Evolutionary conservation across 805 yeast species (phyloP).

Genomic region (Cyberlindnera euphorbiiphila): DNA sequence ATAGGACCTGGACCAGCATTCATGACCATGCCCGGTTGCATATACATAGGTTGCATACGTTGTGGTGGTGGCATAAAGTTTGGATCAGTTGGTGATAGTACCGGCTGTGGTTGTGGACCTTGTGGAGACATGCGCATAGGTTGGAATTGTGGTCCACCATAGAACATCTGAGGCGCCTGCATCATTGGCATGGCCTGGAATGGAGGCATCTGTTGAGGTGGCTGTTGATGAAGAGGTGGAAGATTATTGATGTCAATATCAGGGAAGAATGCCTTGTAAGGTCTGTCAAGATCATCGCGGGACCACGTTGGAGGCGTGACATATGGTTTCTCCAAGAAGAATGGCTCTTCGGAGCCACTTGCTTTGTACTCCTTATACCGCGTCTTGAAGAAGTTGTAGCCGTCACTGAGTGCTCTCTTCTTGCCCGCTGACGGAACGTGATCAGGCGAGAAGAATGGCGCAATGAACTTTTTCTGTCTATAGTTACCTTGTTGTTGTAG

Average conservation of each 20-base stretch:
- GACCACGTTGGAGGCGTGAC: conserved; percentile 77
- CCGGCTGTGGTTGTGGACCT: conserved; percentile 11
- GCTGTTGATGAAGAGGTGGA: conserved; percentile 12
- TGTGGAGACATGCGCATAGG: conserved; percentile 19
- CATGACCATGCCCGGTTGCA: conserved; percentile 15
- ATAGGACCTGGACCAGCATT: conserved; percentile 6
- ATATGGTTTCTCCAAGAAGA: conserved; percentile 58
- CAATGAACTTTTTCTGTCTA: conserved; percentile 11
- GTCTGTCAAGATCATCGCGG: conserved; percentile 40
- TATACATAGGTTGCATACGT: conserved; percentile 15
- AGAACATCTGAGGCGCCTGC: conserved; percentile 18
- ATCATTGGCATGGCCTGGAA: conserved; percentile 20
- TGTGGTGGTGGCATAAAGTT: conserved; percentile 13
- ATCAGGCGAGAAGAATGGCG: conserved; percentile 20
- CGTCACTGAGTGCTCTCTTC: conserved; percentile 23
- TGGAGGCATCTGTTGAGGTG: conserved; percentile 12
- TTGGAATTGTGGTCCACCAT: conserved; percentile 14
- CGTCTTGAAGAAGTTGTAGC: conserved; percentile 28
- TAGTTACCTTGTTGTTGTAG: conserved; percentile 12
- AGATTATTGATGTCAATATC: conserved; percentile 23
- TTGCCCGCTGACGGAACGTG: conserved; percentile 27
- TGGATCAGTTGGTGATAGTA: conserved; percentile 11
- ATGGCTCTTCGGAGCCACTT: conserved; percentile 26
- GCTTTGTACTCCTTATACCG: conserved; percentile 25
- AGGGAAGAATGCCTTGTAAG: conserved; percentile 51